A percentile compares a stretch with the other conserved stretches of the same genome.
These are phyloP conservation scores for Mycena amicta DNA, from an alignment of 768 basidiomycete genomes.

Conservation along the genomic window DNA sequence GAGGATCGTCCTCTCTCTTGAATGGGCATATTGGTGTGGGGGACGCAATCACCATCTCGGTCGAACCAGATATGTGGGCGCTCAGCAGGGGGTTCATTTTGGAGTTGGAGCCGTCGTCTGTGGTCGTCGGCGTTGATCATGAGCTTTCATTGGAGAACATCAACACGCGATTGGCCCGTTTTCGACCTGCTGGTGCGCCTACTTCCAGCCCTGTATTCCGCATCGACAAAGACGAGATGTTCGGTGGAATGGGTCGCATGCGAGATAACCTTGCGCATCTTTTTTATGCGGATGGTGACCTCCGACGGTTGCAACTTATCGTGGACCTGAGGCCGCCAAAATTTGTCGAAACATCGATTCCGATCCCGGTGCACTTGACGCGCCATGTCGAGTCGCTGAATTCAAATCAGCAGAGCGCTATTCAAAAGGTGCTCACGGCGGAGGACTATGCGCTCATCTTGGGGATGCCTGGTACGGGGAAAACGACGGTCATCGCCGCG, in stretches of 20 bases:
- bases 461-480: constrained; percentile 99
- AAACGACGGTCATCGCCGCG: constrained; percentile 92
- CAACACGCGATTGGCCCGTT: constrained; percentile 36
- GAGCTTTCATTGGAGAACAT: constrained; percentile 58
- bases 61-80: constrained; percentile 85
- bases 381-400: constrained; percentile 56
- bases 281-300: constrained; percentile 81
- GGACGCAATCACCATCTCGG: constrained; percentile 85
- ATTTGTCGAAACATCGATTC: constrained; percentile 46
- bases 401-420: constrained; percentile 67
- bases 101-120: constrained; percentile 60
- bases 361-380: constrained; percentile 26
- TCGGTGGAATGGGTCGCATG: constrained; percentile 83
- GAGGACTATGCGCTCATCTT: constrained; percentile 90
- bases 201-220: constrained; percentile 56
- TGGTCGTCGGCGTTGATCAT: constrained; percentile 85
- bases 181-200: constrained; percentile 5
- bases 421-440: constrained; percentile 74
- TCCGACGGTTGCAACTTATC: constrained; percentile 66
- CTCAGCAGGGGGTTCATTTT: constrained; percentile 84
- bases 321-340: constrained; percentile 77
- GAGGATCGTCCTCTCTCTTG: constrained; percentile 49
- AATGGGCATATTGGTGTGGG: constrained; percentile 78
- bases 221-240: constrained; percentile 92
- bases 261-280: constrained; percentile 88